These are phyloP conservation scores for Barnettozyma californica DNA, from an alignment of 805 yeast species.

Conservation along the genomic window DNA sequence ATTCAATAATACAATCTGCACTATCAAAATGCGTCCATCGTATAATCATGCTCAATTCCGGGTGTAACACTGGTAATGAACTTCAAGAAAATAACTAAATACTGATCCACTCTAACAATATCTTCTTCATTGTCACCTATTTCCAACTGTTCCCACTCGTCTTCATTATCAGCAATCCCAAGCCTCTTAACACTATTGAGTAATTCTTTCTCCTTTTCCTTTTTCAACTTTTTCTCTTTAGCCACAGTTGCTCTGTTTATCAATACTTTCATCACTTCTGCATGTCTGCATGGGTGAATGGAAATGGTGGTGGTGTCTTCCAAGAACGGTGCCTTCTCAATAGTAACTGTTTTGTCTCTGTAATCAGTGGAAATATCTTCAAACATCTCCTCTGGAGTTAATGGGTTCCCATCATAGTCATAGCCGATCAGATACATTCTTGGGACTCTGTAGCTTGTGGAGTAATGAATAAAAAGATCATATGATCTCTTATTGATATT, in stretches of 20 bases:
- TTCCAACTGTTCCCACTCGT: slow-evolving; percentile 56
- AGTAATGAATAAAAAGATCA: slow-evolving; percentile 86
- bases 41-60: slow-evolving; percentile 94
- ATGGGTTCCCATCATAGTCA: slow-evolving; percentile 76
- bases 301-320: slow-evolving; percentile 71
- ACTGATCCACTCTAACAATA: slow-evolving; percentile 82
- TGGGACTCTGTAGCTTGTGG: slow-evolving; percentile 94
- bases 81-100: slow-evolving; percentile 81
- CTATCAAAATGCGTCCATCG: slow-evolving; percentile 84
- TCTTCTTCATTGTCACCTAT: slow-evolving; percentile 29
- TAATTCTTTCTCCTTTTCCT: slow-evolving; percentile 23
- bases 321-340: slow-evolving; percentile 85
- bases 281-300: slow-evolving; percentile 95
- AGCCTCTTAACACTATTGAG: slow-evolving; percentile 41
- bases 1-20: background rate
- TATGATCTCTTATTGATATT: slow-evolving; percentile 54
- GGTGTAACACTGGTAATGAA: slow-evolving; percentile 97
- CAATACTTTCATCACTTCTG: slow-evolving; percentile 87
- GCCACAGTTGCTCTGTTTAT: slow-evolving; percentile 67
- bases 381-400: slow-evolving; percentile 86
- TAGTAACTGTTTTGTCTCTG: slow-evolving; percentile 92
- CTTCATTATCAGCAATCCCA: slow-evolving; percentile 46
- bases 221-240: slow-evolving; percentile 28
- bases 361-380: slow-evolving; percentile 91
- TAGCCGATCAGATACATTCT: slow-evolving; percentile 89